Conservation (phyloP, 805 yeast genomes). For the Saturnispora sekii region DNA sequence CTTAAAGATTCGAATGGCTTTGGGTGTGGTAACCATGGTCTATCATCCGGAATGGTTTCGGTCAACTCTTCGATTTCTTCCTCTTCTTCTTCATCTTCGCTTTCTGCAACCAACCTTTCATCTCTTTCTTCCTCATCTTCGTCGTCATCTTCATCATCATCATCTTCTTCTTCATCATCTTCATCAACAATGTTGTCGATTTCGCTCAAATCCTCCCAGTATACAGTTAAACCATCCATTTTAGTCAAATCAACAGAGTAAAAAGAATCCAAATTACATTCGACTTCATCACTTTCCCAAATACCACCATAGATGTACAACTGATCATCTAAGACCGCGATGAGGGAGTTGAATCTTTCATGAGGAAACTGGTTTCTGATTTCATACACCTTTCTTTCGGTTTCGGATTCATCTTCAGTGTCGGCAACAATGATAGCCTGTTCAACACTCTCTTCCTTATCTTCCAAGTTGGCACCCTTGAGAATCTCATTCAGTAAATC, state of each 20-base stretch:
- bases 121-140: constrained; percentile 40
- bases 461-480: constrained; percentile 62
- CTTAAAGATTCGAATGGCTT: constrained; percentile 83
- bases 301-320: constrained; percentile 84
- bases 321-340: constrained; percentile 77
- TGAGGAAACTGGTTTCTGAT: constrained; percentile 65
- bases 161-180: constrained; percentile 56
- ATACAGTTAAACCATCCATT: constrained; percentile 77
- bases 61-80: constrained; percentile 56
- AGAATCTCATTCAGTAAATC: constrained; percentile 66
- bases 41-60: constrained; percentile 72
- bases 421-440: background rate
- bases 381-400: constrained; percentile 36
- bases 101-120: constrained; percentile 36
- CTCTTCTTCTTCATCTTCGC: constrained; percentile 41
- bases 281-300: constrained; percentile 83
- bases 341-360: constrained; percentile 76
- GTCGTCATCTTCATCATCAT: constrained; percentile 60
- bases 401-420: constrained; percentile 25
- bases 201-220: constrained; percentile 79
- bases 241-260: constrained; percentile 80
- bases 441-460: constrained; percentile 24
- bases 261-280: constrained; percentile 73
- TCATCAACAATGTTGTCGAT: constrained; percentile 42
- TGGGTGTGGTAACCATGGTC: constrained; percentile 98